Percentiles rank a stretch among this genome's conserved stretches.
Conservation (phyloP, 805 yeast genomes). For the Debaryomyces hansenii region DNA sequence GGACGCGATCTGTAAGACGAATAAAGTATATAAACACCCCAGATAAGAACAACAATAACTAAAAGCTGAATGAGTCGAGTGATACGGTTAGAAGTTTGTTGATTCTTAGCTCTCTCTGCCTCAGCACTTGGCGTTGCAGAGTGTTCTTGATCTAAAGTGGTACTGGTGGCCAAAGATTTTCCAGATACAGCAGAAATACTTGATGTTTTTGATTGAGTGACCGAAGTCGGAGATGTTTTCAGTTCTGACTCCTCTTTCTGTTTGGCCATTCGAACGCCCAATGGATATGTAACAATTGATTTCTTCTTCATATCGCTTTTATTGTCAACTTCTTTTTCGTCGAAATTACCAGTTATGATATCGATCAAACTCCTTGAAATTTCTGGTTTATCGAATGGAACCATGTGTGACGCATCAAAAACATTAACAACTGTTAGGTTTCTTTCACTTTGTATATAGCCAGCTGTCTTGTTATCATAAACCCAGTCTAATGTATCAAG, state of each 20-base stretch:
- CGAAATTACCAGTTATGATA: slow-evolving; percentile 34
- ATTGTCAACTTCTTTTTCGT: slow-evolving; percentile 15
- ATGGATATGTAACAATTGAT: slow-evolving; percentile 28
- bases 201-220: neutral
- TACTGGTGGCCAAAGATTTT: neutral
- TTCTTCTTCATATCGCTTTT: slow-evolving; percentile 14
- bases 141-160: neutral
- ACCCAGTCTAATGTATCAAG: slow-evolving; percentile 38
- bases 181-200: neutral
- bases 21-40: slow-evolving; percentile 43
- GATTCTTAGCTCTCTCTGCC: neutral
- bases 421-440: slow-evolving; percentile 77
- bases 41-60: slow-evolving; percentile 36
- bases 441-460: slow-evolving; percentile 49
- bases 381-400: slow-evolving; percentile 77
- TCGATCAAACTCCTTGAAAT: slow-evolving; percentile 72
- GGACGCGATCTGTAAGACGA: slow-evolving; percentile 38
- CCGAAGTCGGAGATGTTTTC: neutral
- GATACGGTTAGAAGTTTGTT: slow-evolving; percentile 18
- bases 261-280: slow-evolving; percentile 20
- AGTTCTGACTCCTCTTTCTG: neutral
- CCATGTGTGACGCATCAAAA: slow-evolving; percentile 87
- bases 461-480: slow-evolving; percentile 39
- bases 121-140: slow-evolving; percentile 2
- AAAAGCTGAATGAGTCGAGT: slow-evolving; percentile 41